Conservation (phyloP, 2,329 filamentous ascomycete genomes). For the Microdochium nivale region DNA sequence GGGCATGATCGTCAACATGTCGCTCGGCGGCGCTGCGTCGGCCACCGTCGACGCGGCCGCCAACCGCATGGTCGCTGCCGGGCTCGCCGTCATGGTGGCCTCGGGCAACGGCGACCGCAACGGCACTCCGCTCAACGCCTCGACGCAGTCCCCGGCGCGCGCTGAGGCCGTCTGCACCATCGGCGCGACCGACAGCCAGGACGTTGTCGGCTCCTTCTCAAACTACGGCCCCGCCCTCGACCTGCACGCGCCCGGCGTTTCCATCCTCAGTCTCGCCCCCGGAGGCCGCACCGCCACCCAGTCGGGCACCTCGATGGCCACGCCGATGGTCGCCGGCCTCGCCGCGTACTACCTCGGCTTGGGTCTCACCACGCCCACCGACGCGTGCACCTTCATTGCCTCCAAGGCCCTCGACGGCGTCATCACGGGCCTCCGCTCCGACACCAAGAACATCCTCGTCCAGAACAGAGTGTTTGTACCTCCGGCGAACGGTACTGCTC, state of each 20-base stretch:
- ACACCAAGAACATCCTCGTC: not conserved
- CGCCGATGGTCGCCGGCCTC: not conserved
- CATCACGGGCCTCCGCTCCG: not conserved
- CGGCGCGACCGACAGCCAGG: slow-evolving; percentile 8
- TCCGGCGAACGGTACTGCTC: no score
- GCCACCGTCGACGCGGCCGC: slow-evolving; percentile 8
- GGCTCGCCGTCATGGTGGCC: slow-evolving; percentile 9
- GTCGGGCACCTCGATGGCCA: slow-evolving; percentile 1
- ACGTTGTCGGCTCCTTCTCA: slow-evolving; percentile 6
- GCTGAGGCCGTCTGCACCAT: slow-evolving; percentile 10
- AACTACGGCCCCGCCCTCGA: slow-evolving; percentile 11
- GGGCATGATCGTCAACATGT: slow-evolving; percentile 16
- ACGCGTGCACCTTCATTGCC: not conserved
- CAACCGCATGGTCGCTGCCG: slow-evolving; percentile 4
- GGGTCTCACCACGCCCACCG: not conserved
- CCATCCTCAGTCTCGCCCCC: not conserved
- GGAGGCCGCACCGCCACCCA: not conserved
- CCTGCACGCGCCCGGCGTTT: slow-evolving; percentile 9
- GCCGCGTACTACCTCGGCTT: not conserved
- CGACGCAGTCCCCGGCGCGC: slow-evolving; percentile 8
- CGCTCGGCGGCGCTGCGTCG: slow-evolving; percentile 10
- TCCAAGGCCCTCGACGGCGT: not conserved
- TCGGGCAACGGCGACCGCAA: slow-evolving; percentile 9
- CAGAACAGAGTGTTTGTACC: no score
- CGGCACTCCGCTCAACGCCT: slow-evolving; percentile 8